phyloP scores from a whole-genome alignment of 2,329 filamentous ascomycete species.

The Pseudogymnoascus verrucosus region DNA sequence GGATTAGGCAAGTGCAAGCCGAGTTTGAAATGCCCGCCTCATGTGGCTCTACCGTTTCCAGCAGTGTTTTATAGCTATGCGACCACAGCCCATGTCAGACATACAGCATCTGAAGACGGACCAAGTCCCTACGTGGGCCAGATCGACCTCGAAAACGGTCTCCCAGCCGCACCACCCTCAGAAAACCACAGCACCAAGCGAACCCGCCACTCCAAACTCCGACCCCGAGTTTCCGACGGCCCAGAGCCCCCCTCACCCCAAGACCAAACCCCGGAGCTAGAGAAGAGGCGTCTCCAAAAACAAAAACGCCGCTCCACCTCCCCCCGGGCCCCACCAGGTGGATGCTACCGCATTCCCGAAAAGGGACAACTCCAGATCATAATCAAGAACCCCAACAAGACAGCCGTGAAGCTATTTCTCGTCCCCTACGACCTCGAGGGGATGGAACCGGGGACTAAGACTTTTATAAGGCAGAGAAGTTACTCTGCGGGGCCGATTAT shows the following conservation, averaged over 20 bases:
- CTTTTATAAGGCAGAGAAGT: constrained; percentile 87
- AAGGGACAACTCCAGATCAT: constrained; percentile 94
- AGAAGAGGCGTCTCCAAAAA: constrained; percentile 40
- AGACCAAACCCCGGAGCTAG: constrained; percentile 17
- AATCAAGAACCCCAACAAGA: constrained; percentile 97
- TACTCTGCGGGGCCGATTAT: constrained; percentile 84
- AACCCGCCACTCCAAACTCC: constrained; percentile 23
- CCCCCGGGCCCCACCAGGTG: constrained; percentile 67
- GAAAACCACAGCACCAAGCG: constrained; percentile 35
- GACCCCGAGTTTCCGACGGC: constrained; percentile 15
- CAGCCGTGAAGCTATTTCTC: constrained; percentile 90
- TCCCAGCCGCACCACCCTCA: constrained; percentile 41
- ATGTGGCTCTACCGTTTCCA: constrained; percentile 84
- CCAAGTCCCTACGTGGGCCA: constrained; percentile 94
- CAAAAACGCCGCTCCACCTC: constrained; percentile 51
- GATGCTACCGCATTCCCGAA: constrained; percentile 88
- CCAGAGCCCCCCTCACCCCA: neutral
- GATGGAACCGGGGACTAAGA: constrained; percentile 92
- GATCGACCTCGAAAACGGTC: constrained; percentile 78
- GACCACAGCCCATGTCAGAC: constrained; percentile 51
- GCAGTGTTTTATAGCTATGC: constrained; percentile 95
- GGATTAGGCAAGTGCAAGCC: constrained; percentile 84
- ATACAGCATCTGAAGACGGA: constrained; percentile 64
- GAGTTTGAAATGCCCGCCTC: constrained; percentile 75
- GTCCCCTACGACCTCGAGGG: constrained; percentile 86